A percentile compares a stretch with the other conserved stretches of the same genome.
Conservation (phyloP, 305 asterid species). For the Fraxinus sp. region DNA sequence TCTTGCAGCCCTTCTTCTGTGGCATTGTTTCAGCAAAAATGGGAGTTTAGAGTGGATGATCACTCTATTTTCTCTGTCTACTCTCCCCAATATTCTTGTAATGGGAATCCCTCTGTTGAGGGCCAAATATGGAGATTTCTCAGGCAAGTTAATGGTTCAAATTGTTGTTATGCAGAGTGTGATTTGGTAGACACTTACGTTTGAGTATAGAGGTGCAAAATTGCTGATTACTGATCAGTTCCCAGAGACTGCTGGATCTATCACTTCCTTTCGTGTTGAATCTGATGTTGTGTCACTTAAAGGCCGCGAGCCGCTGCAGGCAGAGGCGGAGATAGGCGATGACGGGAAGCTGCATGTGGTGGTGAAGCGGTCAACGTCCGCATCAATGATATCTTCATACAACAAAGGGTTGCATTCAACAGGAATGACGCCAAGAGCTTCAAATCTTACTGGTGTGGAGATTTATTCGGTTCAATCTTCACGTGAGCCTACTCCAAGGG, state of each 20-base stretch:
- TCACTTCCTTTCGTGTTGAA: slow-evolving; percentile 72
- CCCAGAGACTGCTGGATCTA: slow-evolving; percentile 86
- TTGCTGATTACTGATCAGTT: slow-evolving; percentile 75
- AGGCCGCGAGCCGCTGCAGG: slow-evolving; percentile 77
- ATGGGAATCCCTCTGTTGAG: slow-evolving; percentile 82
- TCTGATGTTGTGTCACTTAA: slow-evolving; percentile 77
- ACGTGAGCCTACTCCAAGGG: too few relatives aligned
- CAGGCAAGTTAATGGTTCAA: slow-evolving; percentile 85
- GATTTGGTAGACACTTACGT: slow-evolving; percentile 84
- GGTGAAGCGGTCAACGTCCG: slow-evolving; percentile 58
- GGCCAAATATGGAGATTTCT: slow-evolving; percentile 89
- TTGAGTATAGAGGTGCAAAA: slow-evolving; percentile 80
- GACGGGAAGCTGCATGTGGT: slow-evolving; percentile 87
- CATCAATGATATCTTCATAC: too few relatives aligned
- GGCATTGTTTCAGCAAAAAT: slow-evolving; percentile 60
- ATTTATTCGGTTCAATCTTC: too few relatives aligned
- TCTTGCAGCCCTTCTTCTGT: slow-evolving; percentile 53
- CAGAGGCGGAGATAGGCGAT: slow-evolving; percentile 83
- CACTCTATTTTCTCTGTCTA: slow-evolving; percentile 75
- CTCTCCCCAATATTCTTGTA: slow-evolving; percentile 83
- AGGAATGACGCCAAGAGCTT: too few relatives aligned
- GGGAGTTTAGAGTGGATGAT: slow-evolving; percentile 78
- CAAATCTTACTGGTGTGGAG: too few relatives aligned
- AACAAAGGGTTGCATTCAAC: too few relatives aligned
- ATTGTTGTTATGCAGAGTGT: slow-evolving; percentile 88